Base-by-base conservation (phyloP, 2,329 filamentous ascomycete genomes). In the Lachnellula occidentalis region DNA sequence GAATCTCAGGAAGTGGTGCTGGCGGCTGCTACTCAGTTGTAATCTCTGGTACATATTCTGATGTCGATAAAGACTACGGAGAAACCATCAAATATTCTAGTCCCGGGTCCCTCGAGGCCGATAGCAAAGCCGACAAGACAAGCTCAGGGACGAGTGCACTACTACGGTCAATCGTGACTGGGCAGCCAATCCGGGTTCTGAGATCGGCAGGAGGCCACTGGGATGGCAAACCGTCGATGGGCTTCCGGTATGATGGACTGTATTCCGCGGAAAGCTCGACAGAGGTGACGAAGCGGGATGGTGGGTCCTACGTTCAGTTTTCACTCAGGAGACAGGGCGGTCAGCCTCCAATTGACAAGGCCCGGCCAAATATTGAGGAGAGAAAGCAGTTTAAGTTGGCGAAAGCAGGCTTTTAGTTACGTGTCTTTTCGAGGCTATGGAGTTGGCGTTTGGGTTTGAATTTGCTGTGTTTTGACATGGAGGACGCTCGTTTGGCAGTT, bases 221-320 rank as follows among this genome's bases (percentile, higher is more conserved):
- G 54, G 9, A 12, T 11, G 45, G 46, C 5, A n/a, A 2, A 1
- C 54, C 54, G 11, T 27, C 9, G 3, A n/a, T 7, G 2, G 54
- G 54, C 17, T 36, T 45, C n/a, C 24, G 54, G 2, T 52, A 56
- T 22, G 54, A 56, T 43, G 54, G 54, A 15, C 17, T 56, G n/a
- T 56, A 56, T 22, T 14, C 5, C 5, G 50, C 46, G 0, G 21
- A 24, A 6, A 8, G 11, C 6, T 52, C 41, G 17, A 19, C 4
- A 2, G 39, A 15, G 17, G 12, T 6, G 5, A 51, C 11, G 24
- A 45, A 34, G 8, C 4, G 11, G 9, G 5, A 15, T 34, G 31
- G 17, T 17, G 49, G 49, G 4, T 27, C 11, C 14, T 51, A 24
- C 4, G 27, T 51, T 12, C 24, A 21, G 7, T 51, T 51, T 22